Evolutionary conservation across 495 filamentous ascomycete species (phyloP), one percentile per base, ranked within the genome.

Genomic region (Aspergillus coremiiformis): DNA sequence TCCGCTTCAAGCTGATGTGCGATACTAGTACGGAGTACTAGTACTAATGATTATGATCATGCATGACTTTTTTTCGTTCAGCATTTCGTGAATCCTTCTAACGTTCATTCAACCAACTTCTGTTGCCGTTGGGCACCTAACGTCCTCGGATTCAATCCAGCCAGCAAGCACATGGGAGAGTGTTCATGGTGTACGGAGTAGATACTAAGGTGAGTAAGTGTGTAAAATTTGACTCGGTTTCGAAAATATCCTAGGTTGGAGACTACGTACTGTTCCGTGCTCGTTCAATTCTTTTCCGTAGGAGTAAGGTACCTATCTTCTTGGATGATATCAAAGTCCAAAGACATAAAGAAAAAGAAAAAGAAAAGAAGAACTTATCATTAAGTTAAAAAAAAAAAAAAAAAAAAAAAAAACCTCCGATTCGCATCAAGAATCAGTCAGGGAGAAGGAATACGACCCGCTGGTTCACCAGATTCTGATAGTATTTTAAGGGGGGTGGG

Each of bases 91-190:
- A 14, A 35, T 35, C 32, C 32, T 35, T 35, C 24, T 24, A 52
- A 54, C 44, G 23, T 57, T 44, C 48, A 37, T 54, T 56, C 51
- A n/a, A n/a, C n/a, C 51, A 37, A 54, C 24, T 24, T 51, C 44
- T 46, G 44, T 44, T 52, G 33, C 35, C 48, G 55, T 60, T 54
- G 54, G 58, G 54, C 54, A 52, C 41, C n/a, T n/a, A 52, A 52
- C 44, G 46, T 47, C 32, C 47, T 50, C 27, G 17, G 27, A 22
- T 47, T 23, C 30, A 44, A 52, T 50, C 53, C 49, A 59, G 33
- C 43, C 49, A 35, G 45, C 44, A 53, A 37, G 11, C n/a, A n/a
- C n/a, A n/a, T n/a, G 29, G 32, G 29, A 21, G 44, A 42, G 27
- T 52, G 48, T 30, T 35, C 35, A 39, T 44, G 41, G 19, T 26